Base-by-base conservation (phyloP, 768 basidiomycete species). In the Boletellus emodensis region DNA sequence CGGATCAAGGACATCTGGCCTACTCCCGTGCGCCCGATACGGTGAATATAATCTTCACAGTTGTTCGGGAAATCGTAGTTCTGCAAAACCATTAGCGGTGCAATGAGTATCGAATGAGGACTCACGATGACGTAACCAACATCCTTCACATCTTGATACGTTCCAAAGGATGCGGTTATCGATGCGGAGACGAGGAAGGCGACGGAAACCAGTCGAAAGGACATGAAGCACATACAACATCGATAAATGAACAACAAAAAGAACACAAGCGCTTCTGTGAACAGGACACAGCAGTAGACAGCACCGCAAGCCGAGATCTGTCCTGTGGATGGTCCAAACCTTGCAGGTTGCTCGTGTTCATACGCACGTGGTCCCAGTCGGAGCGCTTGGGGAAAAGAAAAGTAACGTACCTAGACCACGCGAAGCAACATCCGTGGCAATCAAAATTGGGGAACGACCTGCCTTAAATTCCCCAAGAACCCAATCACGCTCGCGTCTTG, bases 21-120 rank as follows among this genome's bases (percentile, higher is more conserved):
- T 48, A 91, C 90, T 49, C 94, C 94, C 57, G 95, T 96, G 68
- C 95, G 93, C 56, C 95, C 96, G 63, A 99, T 99, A 60, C 95
- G 92, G 73, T 99, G 95, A 53, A 97, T 93, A 71, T 98, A 98
- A 71, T 96, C 94, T 75, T 95, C 94, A 63, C 90, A 91, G 66
- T 95, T 94, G 73, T 96, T 96, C 1, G 94, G 94, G 77, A 98
- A 96, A 68, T 97, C 94, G 68, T 90, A 94, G 72, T 94, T 94
- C 93, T 94, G 58, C 3, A 45, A 48, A 33, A 32, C 9, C 44
- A 51, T 59, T 45, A 60, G 46, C 3, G 36, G 37, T 30, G 43
- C 36, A 55, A 40, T 1, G 12, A 44, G 35, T 9, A 34, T 55
- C 6, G 44, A 44, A 15, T 34, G 42, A 56, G 46, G 45, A 81